phyloP scores from a whole-genome alignment of 2,329 filamentous ascomycete genomes.

The Coniochaeta ligniaria region DNA sequence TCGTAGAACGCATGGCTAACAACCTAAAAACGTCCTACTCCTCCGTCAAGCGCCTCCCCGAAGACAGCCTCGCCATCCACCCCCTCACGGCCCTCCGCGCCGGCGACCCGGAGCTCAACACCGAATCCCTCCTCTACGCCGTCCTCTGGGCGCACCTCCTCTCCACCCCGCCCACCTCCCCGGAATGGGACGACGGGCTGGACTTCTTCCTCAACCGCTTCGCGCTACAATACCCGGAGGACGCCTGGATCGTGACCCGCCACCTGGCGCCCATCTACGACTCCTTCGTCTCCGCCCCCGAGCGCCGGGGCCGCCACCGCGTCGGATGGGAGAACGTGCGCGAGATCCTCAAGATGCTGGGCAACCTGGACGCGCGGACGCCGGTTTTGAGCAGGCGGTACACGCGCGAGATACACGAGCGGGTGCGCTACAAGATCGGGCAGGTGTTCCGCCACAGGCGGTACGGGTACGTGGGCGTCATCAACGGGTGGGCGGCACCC shows the following conservation, averaged over 20 bases:
- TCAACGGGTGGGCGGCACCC: constrained; percentile 74
- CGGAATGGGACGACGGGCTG: constrained; percentile 54
- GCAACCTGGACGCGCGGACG: constrained; percentile 34
- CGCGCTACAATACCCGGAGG: constrained; percentile 60
- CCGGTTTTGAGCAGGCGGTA: constrained; percentile 25
- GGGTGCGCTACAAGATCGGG: constrained; percentile 63
- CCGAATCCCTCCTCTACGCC: constrained; percentile 59
- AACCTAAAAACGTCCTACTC: constrained; percentile 70
- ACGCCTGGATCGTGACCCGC: constrained; percentile 63
- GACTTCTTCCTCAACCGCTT: constrained; percentile 59
- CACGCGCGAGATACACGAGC: constrained; percentile 23
- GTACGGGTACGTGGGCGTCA: constrained; percentile 72
- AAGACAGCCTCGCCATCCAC: constrained; percentile 27
- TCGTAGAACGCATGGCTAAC: constrained; percentile 68
- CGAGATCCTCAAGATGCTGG: constrained; percentile 30
- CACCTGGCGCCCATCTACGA: constrained; percentile 59
- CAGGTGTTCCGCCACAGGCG: constrained; percentile 78
- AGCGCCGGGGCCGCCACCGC: constrained; percentile 14
- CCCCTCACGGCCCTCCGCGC: constrained; percentile 28
- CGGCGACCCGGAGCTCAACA: constrained; percentile 49
- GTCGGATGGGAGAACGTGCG: constrained; percentile 26
- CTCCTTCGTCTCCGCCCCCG: constrained; percentile 17
- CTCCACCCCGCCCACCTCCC: constrained; percentile 37
- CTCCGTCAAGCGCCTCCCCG: constrained; percentile 32
- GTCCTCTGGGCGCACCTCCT: constrained; percentile 65